Evolutionary conservation across 2,329 filamentous ascomycete species (phyloP).

Genomic region (Trichoderma harzianum): DNA sequence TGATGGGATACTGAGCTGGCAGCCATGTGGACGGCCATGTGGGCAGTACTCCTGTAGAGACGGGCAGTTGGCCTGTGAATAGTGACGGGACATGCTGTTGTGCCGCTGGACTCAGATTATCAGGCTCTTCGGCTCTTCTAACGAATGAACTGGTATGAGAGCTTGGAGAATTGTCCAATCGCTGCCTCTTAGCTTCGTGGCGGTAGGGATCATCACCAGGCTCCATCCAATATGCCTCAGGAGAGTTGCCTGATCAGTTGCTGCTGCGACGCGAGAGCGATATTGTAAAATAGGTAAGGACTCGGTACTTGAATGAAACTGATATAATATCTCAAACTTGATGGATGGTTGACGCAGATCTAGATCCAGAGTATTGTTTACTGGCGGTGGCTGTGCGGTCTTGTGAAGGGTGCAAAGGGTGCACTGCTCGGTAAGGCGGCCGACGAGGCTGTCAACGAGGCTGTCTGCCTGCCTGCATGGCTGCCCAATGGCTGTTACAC

Average conservation of each 20-base stretch:
- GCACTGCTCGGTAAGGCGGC: not conserved
- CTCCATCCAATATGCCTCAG: not conserved
- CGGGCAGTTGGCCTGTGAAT: not conserved
- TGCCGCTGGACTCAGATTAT: not conserved
- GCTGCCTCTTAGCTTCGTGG: not conserved
- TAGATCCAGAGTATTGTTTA: not conserved
- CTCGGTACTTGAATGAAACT: not conserved
- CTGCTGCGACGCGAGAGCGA: not conserved
- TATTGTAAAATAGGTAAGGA: not conserved
- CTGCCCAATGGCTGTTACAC: not conserved
- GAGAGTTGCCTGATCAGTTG: not conserved
- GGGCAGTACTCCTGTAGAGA: not conserved
- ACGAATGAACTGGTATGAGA: not conserved
- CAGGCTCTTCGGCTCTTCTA: not conserved
- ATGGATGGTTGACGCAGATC: not conserved
- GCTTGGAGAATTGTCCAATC: not conserved
- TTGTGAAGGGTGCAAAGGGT: not conserved
- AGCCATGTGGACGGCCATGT: not conserved
- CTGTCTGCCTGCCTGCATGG: not conserved
- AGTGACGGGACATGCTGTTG: not conserved
- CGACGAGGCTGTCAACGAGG: not conserved
- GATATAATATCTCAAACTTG: not conserved
- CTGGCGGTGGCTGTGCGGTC: not conserved
- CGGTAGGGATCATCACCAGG: not conserved
- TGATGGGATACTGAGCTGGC: not conserved